Evolutionary conservation across 1,139 yeast species (phyloP), one percentile per base, ranked within the genome.

Genomic region (Pichia sp.): DNA sequence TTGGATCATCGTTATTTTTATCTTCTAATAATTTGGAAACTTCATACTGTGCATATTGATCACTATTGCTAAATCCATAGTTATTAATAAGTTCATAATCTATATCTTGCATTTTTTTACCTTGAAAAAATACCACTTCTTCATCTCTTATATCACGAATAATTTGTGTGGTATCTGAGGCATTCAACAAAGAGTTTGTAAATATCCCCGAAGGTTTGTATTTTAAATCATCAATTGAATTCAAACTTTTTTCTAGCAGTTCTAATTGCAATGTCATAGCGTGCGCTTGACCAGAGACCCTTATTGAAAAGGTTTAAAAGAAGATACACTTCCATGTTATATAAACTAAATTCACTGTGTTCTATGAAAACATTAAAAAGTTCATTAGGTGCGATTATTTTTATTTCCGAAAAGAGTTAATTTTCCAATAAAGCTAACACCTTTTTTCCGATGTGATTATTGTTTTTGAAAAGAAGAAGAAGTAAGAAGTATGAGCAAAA

Each of bases 61-160:
- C 42, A 11, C 29, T 27, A 15, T 31, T 28, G 6, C 18, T 22
- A 16, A 18, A 14, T 6, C 32, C 27, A 4, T 13, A 23, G 14
- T 27, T 35, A 28, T 38, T 46, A 7, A 45, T 38, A 5, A 46
- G 20, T 20, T 48, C 48, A 22, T 44, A 32, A 20, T 48, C 51
- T n/a, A 46, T 38, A 19, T 46, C 48, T 7, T 21, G 14, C 21
- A 46, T 42, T 28, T 46, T 43, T 24, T 42, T 49, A 8, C 42
- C 47, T 19, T 44, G 39, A 20, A 50, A 49, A 15, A 47, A 41
- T 1, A 26, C 41, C 5, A 44, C 19, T 34, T 50, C 53, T 9
- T 50, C 52, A 26, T 35, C 38, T 20, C 48, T 37, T 5, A 44
- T 40, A 31, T 50, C 53, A 22, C 53, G 21, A 4, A 50, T 41